Conservation (phyloP, 2,329 filamentous ascomycete genomes). For the Colletotrichum navitas region DNA sequence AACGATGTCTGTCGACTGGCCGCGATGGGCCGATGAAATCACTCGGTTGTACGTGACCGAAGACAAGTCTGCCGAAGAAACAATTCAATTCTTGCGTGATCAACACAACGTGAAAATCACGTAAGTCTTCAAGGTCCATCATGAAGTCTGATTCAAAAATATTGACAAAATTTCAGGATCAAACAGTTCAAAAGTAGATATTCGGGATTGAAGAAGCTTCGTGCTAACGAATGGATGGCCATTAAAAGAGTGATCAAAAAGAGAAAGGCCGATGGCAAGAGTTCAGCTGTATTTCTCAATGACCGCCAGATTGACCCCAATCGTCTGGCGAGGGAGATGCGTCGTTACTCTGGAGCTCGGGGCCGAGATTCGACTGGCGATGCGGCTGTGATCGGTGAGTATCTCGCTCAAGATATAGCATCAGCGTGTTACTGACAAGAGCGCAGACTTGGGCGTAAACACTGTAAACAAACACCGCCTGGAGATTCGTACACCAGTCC, state of each 20-base stretch:
- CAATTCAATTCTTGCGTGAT: background rate
- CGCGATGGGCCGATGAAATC: background rate
- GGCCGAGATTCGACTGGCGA: background rate
- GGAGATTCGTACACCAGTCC: background rate
- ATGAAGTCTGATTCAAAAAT: accelerated
- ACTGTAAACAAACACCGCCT: background rate
- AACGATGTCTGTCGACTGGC: background rate
- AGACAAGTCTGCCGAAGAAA: slow-evolving; percentile 8
- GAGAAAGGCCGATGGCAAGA: background rate
- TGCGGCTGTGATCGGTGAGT: background rate
- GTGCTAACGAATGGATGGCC: slow-evolving; percentile 1
- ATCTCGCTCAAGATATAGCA: accelerated
- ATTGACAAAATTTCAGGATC: background rate
- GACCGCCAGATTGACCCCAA: background rate
- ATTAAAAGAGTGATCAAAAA: background rate
- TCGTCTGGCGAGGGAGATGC: background rate
- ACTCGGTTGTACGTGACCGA: slow-evolving; percentile 8
- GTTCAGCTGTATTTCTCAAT: background rate
- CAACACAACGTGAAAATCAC: background rate
- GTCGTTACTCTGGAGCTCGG: background rate
- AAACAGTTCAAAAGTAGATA: slow-evolving; percentile 9
- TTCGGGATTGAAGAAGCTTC: slow-evolving; percentile 3
- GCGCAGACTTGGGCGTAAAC: background rate
- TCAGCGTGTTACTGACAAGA: background rate
- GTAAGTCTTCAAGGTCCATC: background rate